Evolutionary conservation across 2,329 filamentous ascomycete species (phyloP).

Genomic region (Alternaria atra): DNA sequence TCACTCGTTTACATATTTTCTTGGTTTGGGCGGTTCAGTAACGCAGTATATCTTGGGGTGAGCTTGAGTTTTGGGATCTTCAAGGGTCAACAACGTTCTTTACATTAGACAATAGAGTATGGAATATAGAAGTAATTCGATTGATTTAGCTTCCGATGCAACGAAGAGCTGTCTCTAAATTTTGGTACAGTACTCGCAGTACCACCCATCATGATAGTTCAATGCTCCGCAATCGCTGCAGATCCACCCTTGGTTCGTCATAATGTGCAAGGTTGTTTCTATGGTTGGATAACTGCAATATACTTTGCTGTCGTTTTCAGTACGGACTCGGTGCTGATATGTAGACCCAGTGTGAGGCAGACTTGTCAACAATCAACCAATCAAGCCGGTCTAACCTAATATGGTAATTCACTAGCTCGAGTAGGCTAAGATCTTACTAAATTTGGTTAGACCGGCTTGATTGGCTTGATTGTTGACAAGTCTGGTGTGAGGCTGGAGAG

Average conservation of each 20-base stretch:
- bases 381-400: no score
- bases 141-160: not conserved
- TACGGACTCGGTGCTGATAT: not conserved
- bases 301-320: not conserved
- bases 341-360: not conserved
- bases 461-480: no score
- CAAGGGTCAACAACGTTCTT: not conserved
- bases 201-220: slow-evolving; percentile 7
- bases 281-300: not conserved
- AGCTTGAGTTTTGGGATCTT: no score
- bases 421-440: no score
- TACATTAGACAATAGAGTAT: not conserved
- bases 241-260: slow-evolving; percentile 2
- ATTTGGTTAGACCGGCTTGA: no score
- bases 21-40: not conserved
- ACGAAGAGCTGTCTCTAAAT: no score
- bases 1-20: not conserved
- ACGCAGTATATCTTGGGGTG: not conserved
- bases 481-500: not conserved
- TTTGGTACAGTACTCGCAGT: slow-evolving; percentile 1
- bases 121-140: not conserved
- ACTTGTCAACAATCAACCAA: no score
- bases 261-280: not conserved
- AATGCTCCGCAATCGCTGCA: slow-evolving; percentile 1
- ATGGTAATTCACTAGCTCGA: no score